Evolutionary conservation across 768 basidiomycete species (phyloP).

Genomic region (Suillus cothurnatus): DNA sequence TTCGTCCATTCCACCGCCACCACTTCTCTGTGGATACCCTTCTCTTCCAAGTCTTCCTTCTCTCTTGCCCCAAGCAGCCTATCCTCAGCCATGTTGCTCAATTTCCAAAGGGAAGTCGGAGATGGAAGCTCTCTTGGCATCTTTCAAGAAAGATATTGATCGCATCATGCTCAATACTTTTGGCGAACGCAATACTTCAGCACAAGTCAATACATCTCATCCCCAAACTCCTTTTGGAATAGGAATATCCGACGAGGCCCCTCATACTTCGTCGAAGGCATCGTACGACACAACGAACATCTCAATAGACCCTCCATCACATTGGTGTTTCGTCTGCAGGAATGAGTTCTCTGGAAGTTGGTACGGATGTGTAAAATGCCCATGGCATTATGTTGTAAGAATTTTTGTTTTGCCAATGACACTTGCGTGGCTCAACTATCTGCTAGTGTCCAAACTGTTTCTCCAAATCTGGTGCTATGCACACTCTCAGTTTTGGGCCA

Average conservation of each 20-base stretch:
- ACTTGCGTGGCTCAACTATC: conserved; percentile 12
- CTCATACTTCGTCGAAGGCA: not conserved
- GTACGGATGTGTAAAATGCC: conserved; percentile 35
- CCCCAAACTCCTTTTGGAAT: not conserved
- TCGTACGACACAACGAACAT: not conserved
- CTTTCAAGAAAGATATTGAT: conserved; percentile 60
- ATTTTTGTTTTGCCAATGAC: not conserved
- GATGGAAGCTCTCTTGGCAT: conserved; percentile 45
- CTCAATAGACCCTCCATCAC: conserved; percentile 7
- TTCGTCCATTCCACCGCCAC: conserved; percentile 17
- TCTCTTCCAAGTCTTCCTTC: conserved; percentile 19
- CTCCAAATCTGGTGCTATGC: conserved; percentile 26
- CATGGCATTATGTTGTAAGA: conserved; percentile 35
- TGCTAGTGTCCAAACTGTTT: conserved; percentile 31
- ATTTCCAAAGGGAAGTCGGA: conserved; percentile 50
- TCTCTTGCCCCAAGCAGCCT: conserved; percentile 15
- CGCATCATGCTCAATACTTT: conserved; percentile 43
- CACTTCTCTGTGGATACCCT: conserved; percentile 31
- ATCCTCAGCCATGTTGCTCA: conserved; percentile 42
- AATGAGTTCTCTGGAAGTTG: conserved; percentile 25
- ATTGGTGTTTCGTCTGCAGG: conserved; percentile 35
- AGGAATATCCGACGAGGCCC: not conserved
- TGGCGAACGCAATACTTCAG: conserved; percentile 22
- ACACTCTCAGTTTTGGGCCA: conserved; percentile 35
- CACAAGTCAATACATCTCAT: not conserved